Evolutionary conservation across 2,329 filamentous ascomycete genomes (phyloP), one percentile per base, ranked within the genome.

Genomic region (Curvularia verruculosa): DNA sequence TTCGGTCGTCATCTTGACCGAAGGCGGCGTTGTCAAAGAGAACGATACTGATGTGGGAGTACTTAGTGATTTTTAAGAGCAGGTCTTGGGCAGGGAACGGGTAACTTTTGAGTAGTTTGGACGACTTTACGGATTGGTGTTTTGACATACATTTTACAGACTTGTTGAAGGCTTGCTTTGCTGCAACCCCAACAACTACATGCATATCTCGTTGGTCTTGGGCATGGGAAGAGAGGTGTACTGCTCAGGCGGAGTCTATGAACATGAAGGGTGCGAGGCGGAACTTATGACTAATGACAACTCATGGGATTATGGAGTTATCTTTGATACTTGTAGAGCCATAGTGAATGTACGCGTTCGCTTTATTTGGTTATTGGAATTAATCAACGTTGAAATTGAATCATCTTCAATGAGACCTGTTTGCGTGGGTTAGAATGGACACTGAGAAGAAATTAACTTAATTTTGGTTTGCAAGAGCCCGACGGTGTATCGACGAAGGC

Each of bases 1-100:
- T 51, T 89, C 86, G 46, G 89, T 92, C 39, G 86, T 91, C 39
- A 89, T 92, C 54, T 76, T 92, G 52, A 80, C 78, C 0, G 76
- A 80, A 58, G 76, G 78, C 7, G 74, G 77, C 52, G 78, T 78
- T 57, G 67, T 75, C 58, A 78, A 81, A 61, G 79, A 81, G 49
- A 78, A 78, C 52, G 78, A 82, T 68, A 78, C 69, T 7, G 70
- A 68, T 54, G 46, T 31, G 44, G 49, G 19, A 54, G 51, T 43
- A 12, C 53, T 34, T 53, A 54, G 64, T 12, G 61, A 29, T 28
- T 47, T 46, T 29, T 46, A 23, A 29, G 43, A 28, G 58, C 49
- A 7, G 36, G 29, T 8, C 12, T 13, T 26, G 31, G 46, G 5
- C 3, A 9, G 31, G 15, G n/a, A 37, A 37, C 19, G 13, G 31